phyloP scores from a whole-genome alignment of 2,329 filamentous ascomycete species.

The Verticillium alfalfae region DNA sequence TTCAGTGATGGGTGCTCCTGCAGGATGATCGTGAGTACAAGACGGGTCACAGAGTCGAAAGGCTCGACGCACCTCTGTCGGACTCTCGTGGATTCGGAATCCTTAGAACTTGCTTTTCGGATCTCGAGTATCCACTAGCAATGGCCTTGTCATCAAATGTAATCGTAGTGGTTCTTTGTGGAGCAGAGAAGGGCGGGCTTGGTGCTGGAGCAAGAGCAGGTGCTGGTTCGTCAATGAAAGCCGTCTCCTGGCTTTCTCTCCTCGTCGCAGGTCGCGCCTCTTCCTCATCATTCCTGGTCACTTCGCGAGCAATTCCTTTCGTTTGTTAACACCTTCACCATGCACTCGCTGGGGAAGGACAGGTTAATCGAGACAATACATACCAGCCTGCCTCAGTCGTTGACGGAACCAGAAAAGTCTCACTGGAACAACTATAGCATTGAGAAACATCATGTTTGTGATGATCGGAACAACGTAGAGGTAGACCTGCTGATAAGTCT shows the following conservation, averaged over 20 bases:
- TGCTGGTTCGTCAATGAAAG: background rate
- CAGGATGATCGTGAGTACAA: background rate
- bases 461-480: slow-evolving; percentile 44
- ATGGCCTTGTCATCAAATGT: background rate
- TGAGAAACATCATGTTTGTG: slow-evolving; percentile 42
- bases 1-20: background rate
- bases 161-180: background rate
- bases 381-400: slow-evolving; percentile 29
- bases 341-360: background rate
- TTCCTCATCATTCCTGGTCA: background rate
- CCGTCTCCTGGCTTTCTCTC: background rate
- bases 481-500: slow-evolving; percentile 44
- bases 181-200: background rate
- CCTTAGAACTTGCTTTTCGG: background rate
- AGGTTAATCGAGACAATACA: background rate
- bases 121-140: background rate
- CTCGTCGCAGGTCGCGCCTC: background rate
- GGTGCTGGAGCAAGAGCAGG: background rate
- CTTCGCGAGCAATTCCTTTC: background rate
- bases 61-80: background rate
- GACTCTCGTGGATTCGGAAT: slow-evolving; percentile 4
- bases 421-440: slow-evolving; percentile 40
- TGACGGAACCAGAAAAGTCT: slow-evolving; percentile 40
- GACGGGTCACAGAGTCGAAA: background rate
- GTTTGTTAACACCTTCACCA: background rate